phyloP scores from a whole-genome alignment of 1,284 basidiomycete genomes.

The Boletellus deceptivus region DNA sequence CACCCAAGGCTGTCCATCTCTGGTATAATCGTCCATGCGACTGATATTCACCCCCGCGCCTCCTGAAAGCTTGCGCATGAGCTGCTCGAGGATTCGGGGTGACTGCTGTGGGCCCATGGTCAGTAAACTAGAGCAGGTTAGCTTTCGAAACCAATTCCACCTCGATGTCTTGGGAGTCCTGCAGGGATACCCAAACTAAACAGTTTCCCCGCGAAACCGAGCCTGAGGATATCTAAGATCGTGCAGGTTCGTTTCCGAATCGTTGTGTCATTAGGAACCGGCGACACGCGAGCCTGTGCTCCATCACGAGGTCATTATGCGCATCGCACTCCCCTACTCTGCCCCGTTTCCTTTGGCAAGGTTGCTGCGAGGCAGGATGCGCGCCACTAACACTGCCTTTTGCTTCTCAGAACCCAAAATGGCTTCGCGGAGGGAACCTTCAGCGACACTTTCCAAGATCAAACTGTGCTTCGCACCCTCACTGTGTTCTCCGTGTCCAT shows the following conservation, averaged over 20 bases:
- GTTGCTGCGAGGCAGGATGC: not conserved
- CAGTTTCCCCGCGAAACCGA: not conserved
- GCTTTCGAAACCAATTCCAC: not conserved
- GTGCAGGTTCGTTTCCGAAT: slow-evolving; percentile 5
- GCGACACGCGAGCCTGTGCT: slow-evolving; percentile 10
- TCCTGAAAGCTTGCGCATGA: not conserved
- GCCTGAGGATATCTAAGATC: slow-evolving; percentile 13
- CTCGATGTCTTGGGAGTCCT: not conserved
- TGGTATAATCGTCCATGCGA: not conserved
- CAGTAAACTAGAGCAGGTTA: not conserved
- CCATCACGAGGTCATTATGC: slow-evolving; percentile 6
- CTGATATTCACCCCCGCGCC: not conserved
- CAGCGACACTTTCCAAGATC: too few relatives aligned
- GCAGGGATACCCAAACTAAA: not conserved
- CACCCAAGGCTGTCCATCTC: too few relatives aligned
- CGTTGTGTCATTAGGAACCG: slow-evolving; percentile 7
- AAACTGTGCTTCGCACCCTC: too few relatives aligned
- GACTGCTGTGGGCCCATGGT: not conserved
- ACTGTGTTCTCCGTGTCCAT: not conserved
- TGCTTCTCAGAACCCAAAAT: not conserved
- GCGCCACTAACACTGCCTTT: not conserved
- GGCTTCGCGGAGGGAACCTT: too few relatives aligned
- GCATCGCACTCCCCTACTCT: not conserved
- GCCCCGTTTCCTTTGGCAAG: not conserved
- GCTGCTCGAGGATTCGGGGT: not conserved